Base-by-base conservation (phyloP, 371 early-diverging fungal species). In the Conidiobolus incongruus region DNA sequence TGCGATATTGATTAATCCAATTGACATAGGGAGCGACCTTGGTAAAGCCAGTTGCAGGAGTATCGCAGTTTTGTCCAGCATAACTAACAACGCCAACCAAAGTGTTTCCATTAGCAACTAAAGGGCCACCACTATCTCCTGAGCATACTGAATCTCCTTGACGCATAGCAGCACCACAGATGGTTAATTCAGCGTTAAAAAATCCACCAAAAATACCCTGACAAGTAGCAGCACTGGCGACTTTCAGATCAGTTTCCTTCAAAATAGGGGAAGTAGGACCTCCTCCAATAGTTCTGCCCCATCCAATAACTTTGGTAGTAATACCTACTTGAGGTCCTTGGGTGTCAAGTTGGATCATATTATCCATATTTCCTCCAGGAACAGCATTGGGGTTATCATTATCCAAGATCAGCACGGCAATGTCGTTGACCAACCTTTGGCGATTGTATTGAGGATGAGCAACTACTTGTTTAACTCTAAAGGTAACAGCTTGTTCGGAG, bases 1-100 rank as follows among this genome's bases (percentile, higher is more conserved):
- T 38, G n/a, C 21, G 6, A 24, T 38, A 38, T 21, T 38, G 39
- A n/a, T 10, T 5, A n/a, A 42, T 31, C 42, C 42, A 42, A 31
- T 12, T 31, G 2, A 16, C 42, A 28, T 21, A 42, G 10, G 10
- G 29, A 4, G 42, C 23, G 3, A 31, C 33, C 20, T 32, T 31
- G 31, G 42, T 31, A 22, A 15, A 42, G 16, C 12, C 42, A 22
- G 32, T 13, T 26, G 28, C 19, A 15, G 13, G 17, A 2, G 12
- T 7, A 21, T 31, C 21, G 31, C 42, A 42, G n/a, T 12, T 22
- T 31, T 42, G n/a, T 31, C 10, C 15, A 19, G 32, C 35, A 16
- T 33, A 31, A 21, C n/a, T 13, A n/a, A 42, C 42, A 10, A 42
- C 10, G 11, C 42, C 42, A 22, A 42, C 16, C n/a, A 42, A 11